Conservation (phyloP, 2,329 filamentous ascomycete genomes). For the Zalaria obscura region DNA sequence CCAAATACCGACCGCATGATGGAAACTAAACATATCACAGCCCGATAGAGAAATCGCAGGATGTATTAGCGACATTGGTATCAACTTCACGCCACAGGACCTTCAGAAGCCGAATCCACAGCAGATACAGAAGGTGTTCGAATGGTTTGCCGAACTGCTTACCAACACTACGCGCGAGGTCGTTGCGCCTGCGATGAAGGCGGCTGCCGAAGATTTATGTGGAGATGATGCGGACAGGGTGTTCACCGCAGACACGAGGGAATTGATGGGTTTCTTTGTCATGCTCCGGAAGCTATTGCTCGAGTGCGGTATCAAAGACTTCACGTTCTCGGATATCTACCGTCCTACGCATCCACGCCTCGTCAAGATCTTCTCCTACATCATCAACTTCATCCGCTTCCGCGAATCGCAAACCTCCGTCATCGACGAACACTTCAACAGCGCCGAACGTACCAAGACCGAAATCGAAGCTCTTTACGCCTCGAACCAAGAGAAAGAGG, state of each 20-base stretch:
- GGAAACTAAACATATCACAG: slow-evolving; percentile 21
- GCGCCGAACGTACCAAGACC: slow-evolving; percentile 69
- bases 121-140: slow-evolving; percentile 93
- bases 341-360: slow-evolving; percentile 80
- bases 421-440: slow-evolving; percentile 91
- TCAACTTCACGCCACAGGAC: slow-evolving; percentile 73
- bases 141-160: slow-evolving; percentile 90
- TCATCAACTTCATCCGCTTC: slow-evolving; percentile 98
- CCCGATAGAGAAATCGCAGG: slow-evolving; percentile 72
- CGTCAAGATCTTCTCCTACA: slow-evolving; percentile 89
- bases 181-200: slow-evolving; percentile 88
- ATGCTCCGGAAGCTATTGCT: slow-evolving; percentile 64
- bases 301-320: slow-evolving; percentile 84
- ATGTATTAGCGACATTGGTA: slow-evolving; percentile 94
- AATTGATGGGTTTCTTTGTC: slow-evolving; percentile 91
- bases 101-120: slow-evolving; percentile 87
- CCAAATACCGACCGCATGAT: slow-evolving; percentile 1
- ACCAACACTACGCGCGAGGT: slow-evolving; percentile 89
- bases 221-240: slow-evolving; percentile 67
- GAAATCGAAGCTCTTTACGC: slow-evolving; percentile 74
- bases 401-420: slow-evolving; percentile 79
- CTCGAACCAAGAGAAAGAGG: slow-evolving; percentile 79
- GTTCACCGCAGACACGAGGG: slow-evolving; percentile 73
- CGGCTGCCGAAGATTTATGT: slow-evolving; percentile 75
- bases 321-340: slow-evolving; percentile 84